Conservation (phyloP, 2,329 filamentous ascomycete species). For the Venturia aucupariae region DNA sequence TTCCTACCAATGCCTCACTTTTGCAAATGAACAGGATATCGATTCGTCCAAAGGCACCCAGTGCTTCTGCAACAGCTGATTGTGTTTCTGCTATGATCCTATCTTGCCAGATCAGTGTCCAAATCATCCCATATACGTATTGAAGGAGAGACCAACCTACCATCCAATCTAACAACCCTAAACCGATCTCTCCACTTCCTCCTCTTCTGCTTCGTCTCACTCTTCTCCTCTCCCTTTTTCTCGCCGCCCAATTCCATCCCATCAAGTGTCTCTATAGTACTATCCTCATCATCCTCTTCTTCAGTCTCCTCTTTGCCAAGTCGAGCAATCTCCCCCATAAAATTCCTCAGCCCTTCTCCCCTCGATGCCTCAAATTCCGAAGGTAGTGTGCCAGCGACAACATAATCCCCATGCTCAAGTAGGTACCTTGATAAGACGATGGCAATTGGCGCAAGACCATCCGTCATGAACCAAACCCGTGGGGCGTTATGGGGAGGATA, state of each 20-base stretch:
- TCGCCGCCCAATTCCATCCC: constrained; percentile 24
- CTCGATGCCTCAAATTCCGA: constrained; percentile 64
- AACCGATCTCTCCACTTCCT: constrained; percentile 74
- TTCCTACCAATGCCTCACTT: constrained; percentile 80
- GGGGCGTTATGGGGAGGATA: constrained; percentile 57
- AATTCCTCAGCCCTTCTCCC: constrained; percentile 64
- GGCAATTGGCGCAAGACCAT: constrained; percentile 73
- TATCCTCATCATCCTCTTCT: constrained; percentile 54
- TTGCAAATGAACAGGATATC: constrained; percentile 88
- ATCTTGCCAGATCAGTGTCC: neutral
- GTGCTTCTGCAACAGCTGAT: constrained; percentile 76
- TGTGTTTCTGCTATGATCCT: constrained; percentile 63
- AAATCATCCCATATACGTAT: no score
- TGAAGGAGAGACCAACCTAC: constrained; percentile 33
- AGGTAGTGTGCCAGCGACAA: constrained; percentile 74
- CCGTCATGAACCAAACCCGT: constrained; percentile 87
- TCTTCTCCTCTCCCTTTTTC: constrained; percentile 41
- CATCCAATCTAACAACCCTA: constrained; percentile 50
- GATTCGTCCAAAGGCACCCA: constrained; percentile 73
- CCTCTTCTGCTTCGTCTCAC: constrained; percentile 53
- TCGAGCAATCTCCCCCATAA: constrained; percentile 51
- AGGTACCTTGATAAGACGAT: constrained; percentile 73
- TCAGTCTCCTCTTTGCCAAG: neutral
- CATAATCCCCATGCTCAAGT: constrained; percentile 84
- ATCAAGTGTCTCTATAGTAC: constrained; percentile 28